A percentile compares a stretch with the other conserved stretches of the same genome.
Conservation (phyloP, 1,284 basidiomycete species). For the Tranzscheliella williamsii region DNA sequence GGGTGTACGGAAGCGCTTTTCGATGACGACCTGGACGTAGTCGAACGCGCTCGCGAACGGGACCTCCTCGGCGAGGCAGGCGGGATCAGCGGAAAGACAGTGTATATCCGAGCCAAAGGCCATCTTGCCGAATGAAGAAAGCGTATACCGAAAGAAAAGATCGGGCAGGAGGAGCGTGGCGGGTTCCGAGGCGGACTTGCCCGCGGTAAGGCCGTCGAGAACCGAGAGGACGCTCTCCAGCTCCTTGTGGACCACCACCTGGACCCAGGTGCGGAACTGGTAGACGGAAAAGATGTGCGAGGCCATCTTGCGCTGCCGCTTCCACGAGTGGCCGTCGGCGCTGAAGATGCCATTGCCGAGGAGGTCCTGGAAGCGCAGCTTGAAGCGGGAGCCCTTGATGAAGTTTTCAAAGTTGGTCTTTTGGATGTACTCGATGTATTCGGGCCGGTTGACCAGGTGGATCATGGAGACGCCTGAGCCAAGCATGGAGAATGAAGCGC, state of each 20-base stretch:
- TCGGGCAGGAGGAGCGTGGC: constrained; percentile 31
- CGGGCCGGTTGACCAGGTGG: constrained; percentile 31
- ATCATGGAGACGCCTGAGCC: constrained; percentile 25
- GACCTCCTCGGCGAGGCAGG: constrained; percentile 21
- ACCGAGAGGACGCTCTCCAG: constrained; percentile 34
- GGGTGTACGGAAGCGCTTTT: constrained; percentile 31
- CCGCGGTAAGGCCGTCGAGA: constrained; percentile 19
- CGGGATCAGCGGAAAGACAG: constrained; percentile 25
- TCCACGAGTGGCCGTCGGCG: constrained; percentile 56
- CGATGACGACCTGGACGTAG: constrained; percentile 43
- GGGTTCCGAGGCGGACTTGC: constrained; percentile 5
- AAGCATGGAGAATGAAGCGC: constrained; percentile 12
- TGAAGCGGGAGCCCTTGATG: constrained; percentile 40
- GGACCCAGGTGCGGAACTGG: constrained; percentile 48
- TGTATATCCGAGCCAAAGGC: constrained; percentile 34
- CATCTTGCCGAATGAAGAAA: constrained; percentile 47
- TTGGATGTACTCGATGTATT: constrained; percentile 57
- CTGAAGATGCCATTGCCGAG: constrained; percentile 51
- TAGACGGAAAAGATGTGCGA: constrained; percentile 52
- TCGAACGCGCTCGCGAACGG: constrained; percentile 38
- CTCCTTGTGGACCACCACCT: constrained; percentile 45
- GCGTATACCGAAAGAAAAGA: constrained; percentile 51
- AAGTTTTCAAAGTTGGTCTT: constrained; percentile 59
- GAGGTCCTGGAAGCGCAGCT: constrained; percentile 34
- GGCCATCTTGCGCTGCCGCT: constrained; percentile 52